Evolutionary conservation across 2,329 filamentous ascomycete genomes (phyloP).

Genomic region (Eutypa lata): DNA sequence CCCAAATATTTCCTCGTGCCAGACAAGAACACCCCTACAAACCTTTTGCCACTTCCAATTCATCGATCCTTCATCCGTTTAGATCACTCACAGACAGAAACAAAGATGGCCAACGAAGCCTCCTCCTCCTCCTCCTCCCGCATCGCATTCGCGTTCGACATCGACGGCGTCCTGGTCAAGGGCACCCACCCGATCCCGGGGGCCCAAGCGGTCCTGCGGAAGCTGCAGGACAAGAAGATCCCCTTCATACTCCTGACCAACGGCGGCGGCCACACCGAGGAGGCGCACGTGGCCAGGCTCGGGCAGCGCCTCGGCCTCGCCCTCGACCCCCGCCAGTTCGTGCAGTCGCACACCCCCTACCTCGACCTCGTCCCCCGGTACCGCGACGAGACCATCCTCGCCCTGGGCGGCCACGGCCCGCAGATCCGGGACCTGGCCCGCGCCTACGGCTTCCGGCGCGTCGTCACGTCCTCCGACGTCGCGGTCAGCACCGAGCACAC

Average conservation of each 20-base stretch:
- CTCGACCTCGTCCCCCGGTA: conserved; percentile 49
- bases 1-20: too few relatives aligned
- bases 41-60: too few relatives aligned
- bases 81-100: background rate
- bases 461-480: conserved; percentile 36
- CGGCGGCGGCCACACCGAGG: conserved; percentile 67
- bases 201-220: conserved; percentile 55
- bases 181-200: conserved; percentile 60
- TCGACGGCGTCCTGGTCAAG: conserved; percentile 65
- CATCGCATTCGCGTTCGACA: conserved; percentile 30
- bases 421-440: conserved; percentile 26
- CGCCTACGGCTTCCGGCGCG: conserved; percentile 32
- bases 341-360: conserved; percentile 75
- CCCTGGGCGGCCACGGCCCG: conserved; percentile 46
- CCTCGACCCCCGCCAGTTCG: conserved; percentile 44
- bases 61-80: too few relatives aligned
- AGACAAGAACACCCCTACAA: too few relatives aligned
- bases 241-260: conserved; percentile 75
- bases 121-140: background rate
- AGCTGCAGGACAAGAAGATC: conserved; percentile 58
- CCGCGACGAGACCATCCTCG: conserved; percentile 49
- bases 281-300: conserved; percentile 58
- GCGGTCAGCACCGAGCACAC: conserved; percentile 17
- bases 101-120: background rate
- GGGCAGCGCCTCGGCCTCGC: conserved; percentile 49